Evolutionary conservation across 257 asterid genomes (phyloP).

Genomic region (Solanum dulcamara): DNA sequence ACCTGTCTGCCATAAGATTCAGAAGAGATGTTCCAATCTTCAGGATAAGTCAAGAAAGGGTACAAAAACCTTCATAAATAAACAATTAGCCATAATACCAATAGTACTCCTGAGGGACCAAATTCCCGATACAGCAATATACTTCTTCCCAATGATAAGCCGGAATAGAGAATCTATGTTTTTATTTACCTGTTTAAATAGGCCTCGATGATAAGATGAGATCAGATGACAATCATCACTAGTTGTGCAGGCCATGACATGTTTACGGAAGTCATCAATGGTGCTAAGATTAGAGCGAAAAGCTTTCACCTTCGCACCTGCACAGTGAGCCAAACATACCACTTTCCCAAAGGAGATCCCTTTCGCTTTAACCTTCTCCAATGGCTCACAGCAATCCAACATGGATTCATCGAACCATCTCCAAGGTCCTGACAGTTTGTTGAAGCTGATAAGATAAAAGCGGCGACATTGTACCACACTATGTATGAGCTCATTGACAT

Average conservation of each 20-base stretch:
- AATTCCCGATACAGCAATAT: not conserved
- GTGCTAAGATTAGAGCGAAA: conserved; percentile 81
- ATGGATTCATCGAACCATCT: conserved; percentile 99
- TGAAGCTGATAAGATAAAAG: conserved; percentile 9
- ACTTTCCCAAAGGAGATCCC: conserved; percentile 95
- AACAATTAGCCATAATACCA: not conserved
- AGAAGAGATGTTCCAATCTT: conserved; percentile 10
- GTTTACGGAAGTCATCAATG: conserved; percentile 78
- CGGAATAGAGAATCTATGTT: not conserved
- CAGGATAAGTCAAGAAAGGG: not conserved
- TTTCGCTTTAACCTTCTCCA: conserved; percentile 82
- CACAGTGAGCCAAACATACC: conserved; percentile 92
- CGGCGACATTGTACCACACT: not conserved
- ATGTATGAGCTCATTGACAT: not conserved
- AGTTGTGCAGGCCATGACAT: conserved; percentile 60
- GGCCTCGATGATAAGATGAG: conserved; percentile 81
- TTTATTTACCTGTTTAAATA: conserved; percentile 53
- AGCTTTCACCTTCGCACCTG: conserved; percentile 93
- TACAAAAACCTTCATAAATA: not conserved
- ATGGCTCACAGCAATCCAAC: conserved; percentile 97
- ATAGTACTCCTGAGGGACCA: not conserved
- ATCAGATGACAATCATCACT: conserved; percentile 85
- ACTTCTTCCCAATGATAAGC: not conserved
- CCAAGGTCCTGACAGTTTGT: conserved; percentile 79
- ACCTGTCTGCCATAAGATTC: conserved; percentile 64